A percentile compares a stretch with the other conserved stretches of the same genome.
phyloP scores from a whole-genome alignment of 805 yeast species.

The Metschnikowia gelsemii region DNA sequence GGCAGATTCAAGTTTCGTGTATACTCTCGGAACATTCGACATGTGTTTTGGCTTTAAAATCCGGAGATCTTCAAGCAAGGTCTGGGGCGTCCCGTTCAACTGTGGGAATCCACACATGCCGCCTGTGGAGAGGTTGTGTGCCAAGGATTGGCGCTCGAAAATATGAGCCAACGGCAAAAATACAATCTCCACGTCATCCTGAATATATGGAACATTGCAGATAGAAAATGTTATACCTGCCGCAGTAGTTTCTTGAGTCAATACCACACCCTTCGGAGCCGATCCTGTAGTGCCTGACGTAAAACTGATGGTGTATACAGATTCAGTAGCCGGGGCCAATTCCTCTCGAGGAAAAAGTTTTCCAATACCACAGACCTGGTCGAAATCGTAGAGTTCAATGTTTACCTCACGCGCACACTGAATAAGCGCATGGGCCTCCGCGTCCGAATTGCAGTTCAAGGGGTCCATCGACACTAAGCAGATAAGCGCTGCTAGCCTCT shows the following conservation, averaged over 20 bases:
- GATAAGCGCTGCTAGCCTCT: constrained; percentile 21
- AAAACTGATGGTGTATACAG: constrained; percentile 27
- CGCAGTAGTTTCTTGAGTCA: constrained; percentile 23
- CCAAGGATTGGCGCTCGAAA: constrained; percentile 31
- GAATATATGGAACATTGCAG: constrained; percentile 12
- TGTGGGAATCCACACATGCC: constrained; percentile 27
- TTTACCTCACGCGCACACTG: constrained; percentile 17
- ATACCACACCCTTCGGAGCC: constrained; percentile 27
- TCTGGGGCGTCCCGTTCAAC: constrained; percentile 24
- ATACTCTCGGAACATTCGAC: constrained; percentile 30
- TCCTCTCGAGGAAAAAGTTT: constrained; percentile 22
- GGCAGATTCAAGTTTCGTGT: constrained; percentile 28
- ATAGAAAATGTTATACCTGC: constrained; percentile 22
- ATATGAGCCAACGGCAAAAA: constrained; percentile 42
- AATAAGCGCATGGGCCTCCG: constrained; percentile 31
- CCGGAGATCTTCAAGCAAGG: constrained; percentile 27
- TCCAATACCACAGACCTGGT: constrained; percentile 25
- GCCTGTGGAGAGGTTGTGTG: constrained; percentile 26
- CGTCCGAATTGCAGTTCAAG: constrained; percentile 14
- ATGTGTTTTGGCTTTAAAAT: constrained; percentile 26
- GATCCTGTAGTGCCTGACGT: constrained; percentile 32
- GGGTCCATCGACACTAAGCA: constrained; percentile 31
- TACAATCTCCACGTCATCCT: constrained; percentile 16
- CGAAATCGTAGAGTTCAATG: constrained; percentile 24
- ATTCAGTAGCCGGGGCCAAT: constrained; percentile 20